These are phyloP conservation scores for Leccinum cinnamomeum DNA, from an alignment of 1,284 basidiomycete genomes.

Conservation along the genomic window DNA sequence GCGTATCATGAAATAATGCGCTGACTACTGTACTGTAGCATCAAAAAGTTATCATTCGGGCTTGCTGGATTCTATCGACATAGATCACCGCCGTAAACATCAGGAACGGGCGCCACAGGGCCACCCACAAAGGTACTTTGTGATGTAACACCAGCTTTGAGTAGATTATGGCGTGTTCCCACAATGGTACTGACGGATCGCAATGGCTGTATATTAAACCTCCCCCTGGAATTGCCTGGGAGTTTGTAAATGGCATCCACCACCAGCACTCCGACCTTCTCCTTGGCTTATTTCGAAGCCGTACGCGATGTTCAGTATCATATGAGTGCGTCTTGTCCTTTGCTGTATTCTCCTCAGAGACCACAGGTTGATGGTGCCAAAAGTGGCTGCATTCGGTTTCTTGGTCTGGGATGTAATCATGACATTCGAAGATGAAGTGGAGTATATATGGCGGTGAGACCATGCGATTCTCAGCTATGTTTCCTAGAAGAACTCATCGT, in stretches of 20 bases:
- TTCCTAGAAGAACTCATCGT: not conserved
- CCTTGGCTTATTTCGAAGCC: conserved; percentile 8
- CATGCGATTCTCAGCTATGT: not conserved
- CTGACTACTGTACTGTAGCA: not conserved
- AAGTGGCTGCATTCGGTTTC: conserved; percentile 21
- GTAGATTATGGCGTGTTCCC: not conserved
- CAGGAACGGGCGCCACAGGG: conserved; percentile 4
- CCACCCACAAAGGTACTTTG: not conserved
- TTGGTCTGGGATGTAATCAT: conserved; percentile 24
- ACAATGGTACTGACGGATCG: not conserved
- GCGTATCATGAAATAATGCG: not conserved
- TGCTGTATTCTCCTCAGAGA: not conserved
- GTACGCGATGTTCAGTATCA: conserved; percentile 13
- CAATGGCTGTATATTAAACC: not conserved
- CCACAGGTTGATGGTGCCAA: not conserved
- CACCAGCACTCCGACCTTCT: conserved; percentile 2
- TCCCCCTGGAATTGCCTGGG: not conserved
- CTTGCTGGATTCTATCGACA: not conserved
- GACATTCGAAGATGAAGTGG: conserved; percentile 17
- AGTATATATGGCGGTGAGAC: conserved; percentile 28
- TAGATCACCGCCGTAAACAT: not conserved
- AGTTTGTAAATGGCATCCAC: conserved; percentile 3
- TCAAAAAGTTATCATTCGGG: not conserved
- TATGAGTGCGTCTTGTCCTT: conserved; percentile 6
- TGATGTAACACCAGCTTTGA: conserved; percentile 1